Conservation (phyloP, 352 stramenopile species). For the Globisporangium canariense region DNA sequence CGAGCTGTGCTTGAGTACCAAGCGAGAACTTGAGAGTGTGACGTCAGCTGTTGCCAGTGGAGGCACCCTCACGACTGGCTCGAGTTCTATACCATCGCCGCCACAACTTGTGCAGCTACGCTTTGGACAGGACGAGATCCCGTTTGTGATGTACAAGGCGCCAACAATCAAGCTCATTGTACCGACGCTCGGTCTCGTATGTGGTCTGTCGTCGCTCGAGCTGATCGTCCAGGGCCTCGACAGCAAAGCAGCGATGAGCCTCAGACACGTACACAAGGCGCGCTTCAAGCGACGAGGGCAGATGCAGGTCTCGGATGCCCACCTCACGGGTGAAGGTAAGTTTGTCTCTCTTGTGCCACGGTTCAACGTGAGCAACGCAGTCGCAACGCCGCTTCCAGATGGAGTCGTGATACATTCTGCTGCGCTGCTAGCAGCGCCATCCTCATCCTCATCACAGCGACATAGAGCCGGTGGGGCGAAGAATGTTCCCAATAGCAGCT, state of each 20-base stretch:
- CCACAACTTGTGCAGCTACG: conserved; percentile 7
- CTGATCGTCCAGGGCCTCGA: conserved; percentile 63
- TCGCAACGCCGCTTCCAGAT: conserved; percentile 29
- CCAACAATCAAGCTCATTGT: conserved; percentile 52
- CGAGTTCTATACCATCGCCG: neutral
- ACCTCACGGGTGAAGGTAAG: conserved; percentile 37
- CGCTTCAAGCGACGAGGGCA: conserved; percentile 66
- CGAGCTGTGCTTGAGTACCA: conserved; percentile 37
- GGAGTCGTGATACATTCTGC: conserved; percentile 4
- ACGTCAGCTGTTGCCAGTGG: too few species aligned
- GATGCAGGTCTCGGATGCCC: conserved; percentile 66
- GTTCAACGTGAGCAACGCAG: conserved; percentile 54
- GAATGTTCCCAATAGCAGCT: neutral
- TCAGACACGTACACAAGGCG: conserved; percentile 44
- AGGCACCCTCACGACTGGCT: neutral
- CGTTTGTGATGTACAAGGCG: conserved; percentile 68
- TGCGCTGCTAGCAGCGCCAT: neutral
- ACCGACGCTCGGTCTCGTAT: conserved; percentile 37
- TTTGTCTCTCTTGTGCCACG: conserved; percentile 53
- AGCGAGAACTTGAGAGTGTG: conserved; percentile 9
- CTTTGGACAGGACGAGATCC: conserved; percentile 64
- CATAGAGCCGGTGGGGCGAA: conserved; percentile 7
- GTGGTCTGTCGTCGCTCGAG: conserved; percentile 43
- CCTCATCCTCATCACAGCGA: conserved; percentile 10
- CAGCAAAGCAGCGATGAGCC: conserved; percentile 36